These are phyloP conservation scores for Plasmodium berghei DNA, from an alignment of 169 alveolate genomes.

Conservation along the genomic window DNA sequence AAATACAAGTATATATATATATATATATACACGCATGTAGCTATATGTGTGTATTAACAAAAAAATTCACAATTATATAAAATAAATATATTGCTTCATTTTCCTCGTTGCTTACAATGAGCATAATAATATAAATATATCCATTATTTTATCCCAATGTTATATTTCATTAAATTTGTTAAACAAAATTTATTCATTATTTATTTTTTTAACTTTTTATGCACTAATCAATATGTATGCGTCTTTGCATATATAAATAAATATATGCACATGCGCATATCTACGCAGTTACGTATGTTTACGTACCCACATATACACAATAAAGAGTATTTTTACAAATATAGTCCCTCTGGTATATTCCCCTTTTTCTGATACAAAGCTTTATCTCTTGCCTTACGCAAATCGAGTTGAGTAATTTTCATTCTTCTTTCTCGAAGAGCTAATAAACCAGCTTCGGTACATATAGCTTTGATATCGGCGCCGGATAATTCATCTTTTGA, in stretches of 20 bases:
- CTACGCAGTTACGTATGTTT: background rate
- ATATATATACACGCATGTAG: background rate
- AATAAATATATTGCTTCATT: background rate
- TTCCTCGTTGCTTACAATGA: no score
- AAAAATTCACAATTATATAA: constrained; percentile 26
- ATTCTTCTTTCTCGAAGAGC: constrained; percentile 99
- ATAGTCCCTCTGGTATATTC: constrained; percentile 97
- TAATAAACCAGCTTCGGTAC: constrained; percentile 99
- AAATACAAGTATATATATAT: constrained; percentile 5
- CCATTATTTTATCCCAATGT: no score
- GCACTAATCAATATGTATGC: background rate
- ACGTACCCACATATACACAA: background rate
- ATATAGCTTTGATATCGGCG: constrained; percentile 98
- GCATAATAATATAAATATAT: no score
- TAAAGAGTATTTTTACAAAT: constrained; percentile 70
- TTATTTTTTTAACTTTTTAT: no score
- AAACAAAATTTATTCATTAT: no score
- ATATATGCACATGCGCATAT: constrained; percentile 1
- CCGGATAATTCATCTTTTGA: constrained; percentile 99
- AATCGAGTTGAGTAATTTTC: constrained; percentile 97
- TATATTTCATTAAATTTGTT: no score
- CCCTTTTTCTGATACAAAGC: constrained; percentile 99
- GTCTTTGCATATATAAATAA: background rate
- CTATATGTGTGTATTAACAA: constrained; percentile 14
- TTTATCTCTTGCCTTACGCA: constrained; percentile 98